Evolutionary conservation across 2,329 filamentous ascomycete species (phyloP).

Genomic region (Penicillium rolfsii): DNA sequence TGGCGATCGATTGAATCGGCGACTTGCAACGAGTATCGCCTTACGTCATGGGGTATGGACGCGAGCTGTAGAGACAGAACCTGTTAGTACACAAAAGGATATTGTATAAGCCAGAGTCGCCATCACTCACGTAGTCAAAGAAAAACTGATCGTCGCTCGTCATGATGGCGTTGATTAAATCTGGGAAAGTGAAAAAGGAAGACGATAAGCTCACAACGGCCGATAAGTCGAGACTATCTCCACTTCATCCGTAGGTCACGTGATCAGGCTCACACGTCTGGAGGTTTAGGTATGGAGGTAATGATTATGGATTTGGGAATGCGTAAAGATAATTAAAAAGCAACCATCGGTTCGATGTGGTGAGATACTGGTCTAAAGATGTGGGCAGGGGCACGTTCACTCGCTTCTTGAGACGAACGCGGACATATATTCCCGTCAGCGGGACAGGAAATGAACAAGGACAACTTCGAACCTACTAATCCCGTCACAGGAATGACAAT

Average conservation of each 20-base stretch:
- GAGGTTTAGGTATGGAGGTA: background rate
- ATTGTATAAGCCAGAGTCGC: background rate
- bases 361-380: no score
- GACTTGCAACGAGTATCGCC: slow-evolving; percentile 70
- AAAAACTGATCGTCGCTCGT: slow-evolving; percentile 79
- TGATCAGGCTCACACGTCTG: background rate
- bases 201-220: slow-evolving; percentile 23
- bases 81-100: slow-evolving; percentile 15
- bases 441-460: no score
- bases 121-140: slow-evolving; percentile 68
- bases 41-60: slow-evolving; percentile 66
- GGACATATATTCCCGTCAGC: no score
- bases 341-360: no score
- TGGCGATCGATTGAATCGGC: slow-evolving; percentile 80
- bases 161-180: slow-evolving; percentile 57
- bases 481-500: no score
- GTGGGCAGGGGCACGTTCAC: no score
- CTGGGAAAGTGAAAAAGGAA: slow-evolving; percentile 15
- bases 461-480: no score
- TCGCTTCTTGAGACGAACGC: no score
- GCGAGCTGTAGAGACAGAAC: slow-evolving; percentile 50
- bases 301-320: no score
- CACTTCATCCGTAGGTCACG: slow-evolving; percentile 1
- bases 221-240: slow-evolving; percentile 14
- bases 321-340: no score